phyloP scores from a whole-genome alignment of 768 basidiomycete species.

The Tylopilus plumbeoviolaceoides region DNA sequence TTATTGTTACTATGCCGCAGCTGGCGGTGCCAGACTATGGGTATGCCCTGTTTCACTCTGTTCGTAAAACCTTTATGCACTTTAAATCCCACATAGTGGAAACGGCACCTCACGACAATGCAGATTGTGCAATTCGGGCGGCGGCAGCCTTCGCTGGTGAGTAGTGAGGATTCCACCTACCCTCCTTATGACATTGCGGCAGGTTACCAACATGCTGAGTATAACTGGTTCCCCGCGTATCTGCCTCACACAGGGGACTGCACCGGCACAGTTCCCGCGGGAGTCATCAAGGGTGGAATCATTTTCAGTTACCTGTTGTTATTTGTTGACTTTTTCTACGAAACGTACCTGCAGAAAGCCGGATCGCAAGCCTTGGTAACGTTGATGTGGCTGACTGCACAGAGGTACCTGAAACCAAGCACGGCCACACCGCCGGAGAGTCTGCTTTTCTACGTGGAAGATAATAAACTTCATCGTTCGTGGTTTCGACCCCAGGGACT shows the following conservation, averaged over 20 bases:
- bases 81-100: slow-evolving; percentile 13
- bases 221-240: slow-evolving; percentile 14
- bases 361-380: background rate
- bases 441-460: slow-evolving; percentile 12
- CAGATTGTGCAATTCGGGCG: slow-evolving; percentile 19
- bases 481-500: background rate
- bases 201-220: slow-evolving; percentile 21
- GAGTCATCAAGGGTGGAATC: slow-evolving; percentile 7
- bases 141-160: slow-evolving; percentile 9
- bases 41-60: background rate
- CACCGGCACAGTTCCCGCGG: slow-evolving; percentile 11
- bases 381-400: background rate
- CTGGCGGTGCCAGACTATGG: slow-evolving; percentile 44
- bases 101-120: slow-evolving; percentile 22
- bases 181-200: background rate
- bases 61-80: background rate
- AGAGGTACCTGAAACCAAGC: background rate
- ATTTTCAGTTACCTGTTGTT: slow-evolving; percentile 18
- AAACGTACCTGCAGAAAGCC: slow-evolving; percentile 13
- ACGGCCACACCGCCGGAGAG: background rate
- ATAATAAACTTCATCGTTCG: background rate
- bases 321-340: slow-evolving; percentile 21
- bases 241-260: slow-evolving; percentile 19
- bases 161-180: background rate
- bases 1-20: slow-evolving; percentile 97